phyloP scores from a whole-genome alignment of 2,329 filamentous ascomycete species.

The Pseudogymnoascus sp. region DNA sequence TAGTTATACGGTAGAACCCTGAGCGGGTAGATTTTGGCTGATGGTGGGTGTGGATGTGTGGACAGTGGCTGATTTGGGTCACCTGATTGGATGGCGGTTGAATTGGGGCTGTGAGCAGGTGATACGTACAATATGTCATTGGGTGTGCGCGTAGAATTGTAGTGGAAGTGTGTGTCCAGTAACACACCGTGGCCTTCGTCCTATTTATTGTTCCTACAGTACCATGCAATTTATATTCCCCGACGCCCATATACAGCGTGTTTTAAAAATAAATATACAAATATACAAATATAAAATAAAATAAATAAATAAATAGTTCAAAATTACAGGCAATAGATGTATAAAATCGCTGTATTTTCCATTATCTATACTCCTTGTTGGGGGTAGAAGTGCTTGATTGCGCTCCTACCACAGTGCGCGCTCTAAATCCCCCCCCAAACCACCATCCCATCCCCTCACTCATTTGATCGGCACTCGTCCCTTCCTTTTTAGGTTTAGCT shows the following conservation, averaged over 20 bases:
- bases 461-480: not conserved
- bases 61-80: constrained; percentile 9
- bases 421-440: not conserved
- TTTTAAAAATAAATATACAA: not conserved
- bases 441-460: not conserved
- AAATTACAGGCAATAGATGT: not conserved
- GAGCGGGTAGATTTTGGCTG: constrained; percentile 13
- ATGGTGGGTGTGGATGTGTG: constrained; percentile 18
- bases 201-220: not conserved
- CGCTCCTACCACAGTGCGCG: not conserved
- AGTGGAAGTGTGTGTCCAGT: not conserved
- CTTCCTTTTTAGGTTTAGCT: not conserved
- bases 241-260: not conserved
- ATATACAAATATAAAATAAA: not conserved
- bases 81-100: not conserved
- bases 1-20: not conserved
- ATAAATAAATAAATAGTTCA: not conserved
- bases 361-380: not conserved
- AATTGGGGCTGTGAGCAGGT: constrained; percentile 7
- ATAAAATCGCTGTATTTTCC: not conserved
- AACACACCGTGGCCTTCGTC: not conserved
- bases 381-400: not conserved
- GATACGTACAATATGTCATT: constrained; percentile 2
- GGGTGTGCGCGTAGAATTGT: not conserved
- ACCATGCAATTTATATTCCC: constrained; percentile 1